A percentile compares a stretch with the other conserved stretches of the same genome.
Conservation (phyloP, 2,329 filamentous ascomycete species). For the Alternaria consortialis region DNA sequence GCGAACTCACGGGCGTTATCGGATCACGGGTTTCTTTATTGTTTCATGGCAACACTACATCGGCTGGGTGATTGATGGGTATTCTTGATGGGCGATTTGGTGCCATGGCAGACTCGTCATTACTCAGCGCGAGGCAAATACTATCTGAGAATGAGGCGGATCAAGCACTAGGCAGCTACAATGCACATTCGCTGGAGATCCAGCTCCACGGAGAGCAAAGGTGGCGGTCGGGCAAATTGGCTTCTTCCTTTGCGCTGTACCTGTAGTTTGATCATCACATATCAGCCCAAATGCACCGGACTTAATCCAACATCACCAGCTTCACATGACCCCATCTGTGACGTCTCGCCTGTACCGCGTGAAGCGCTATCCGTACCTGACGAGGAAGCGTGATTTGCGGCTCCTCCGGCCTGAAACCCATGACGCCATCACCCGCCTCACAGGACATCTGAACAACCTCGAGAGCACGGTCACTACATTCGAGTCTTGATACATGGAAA, state of each 20-base stretch:
- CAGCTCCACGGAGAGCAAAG: neutral
- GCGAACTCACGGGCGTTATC: constrained; percentile 42
- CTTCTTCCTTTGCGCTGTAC: constrained; percentile 26
- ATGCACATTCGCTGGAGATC: neutral
- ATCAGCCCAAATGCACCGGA: constrained; percentile 31
- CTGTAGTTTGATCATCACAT: constrained; percentile 33
- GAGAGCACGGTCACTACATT: neutral
- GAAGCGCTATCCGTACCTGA: constrained; percentile 29
- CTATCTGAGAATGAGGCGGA: constrained; percentile 5
- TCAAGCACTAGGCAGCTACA: constrained; percentile 7
- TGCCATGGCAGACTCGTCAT: constrained; percentile 11
- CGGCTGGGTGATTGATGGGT: constrained; percentile 27
- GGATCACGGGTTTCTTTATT: constrained; percentile 38
- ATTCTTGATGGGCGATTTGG: constrained; percentile 20
- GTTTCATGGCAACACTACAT: constrained; percentile 28
- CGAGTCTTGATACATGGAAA: neutral
- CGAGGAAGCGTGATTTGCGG: constrained; percentile 43
- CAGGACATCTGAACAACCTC: constrained; percentile 6
- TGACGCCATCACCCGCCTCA: constrained; percentile 45
- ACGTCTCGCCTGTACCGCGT: constrained; percentile 13
- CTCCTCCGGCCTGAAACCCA: constrained; percentile 39
- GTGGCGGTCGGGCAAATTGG: constrained; percentile 14
- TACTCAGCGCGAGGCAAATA: constrained; percentile 19
- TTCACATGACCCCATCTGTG: constrained; percentile 5
- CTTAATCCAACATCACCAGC: constrained; percentile 15